phyloP scores from a whole-genome alignment of 345 rosid genomes.

The Lepidium aucheri region DNA sequence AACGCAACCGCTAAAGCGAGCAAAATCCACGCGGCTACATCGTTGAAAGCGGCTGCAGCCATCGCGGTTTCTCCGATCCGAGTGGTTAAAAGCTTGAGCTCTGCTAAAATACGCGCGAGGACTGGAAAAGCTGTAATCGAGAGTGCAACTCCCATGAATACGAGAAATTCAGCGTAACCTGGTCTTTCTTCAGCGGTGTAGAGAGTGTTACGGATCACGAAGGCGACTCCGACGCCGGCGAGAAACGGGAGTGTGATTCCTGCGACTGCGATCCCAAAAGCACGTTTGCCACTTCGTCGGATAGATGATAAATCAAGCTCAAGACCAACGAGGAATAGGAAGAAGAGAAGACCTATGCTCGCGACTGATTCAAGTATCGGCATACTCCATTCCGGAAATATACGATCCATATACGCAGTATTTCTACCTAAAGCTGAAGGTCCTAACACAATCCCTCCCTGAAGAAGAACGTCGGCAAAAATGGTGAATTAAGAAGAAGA shows the following conservation, averaged over 20 bases:
- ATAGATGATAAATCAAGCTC: constrained; percentile 65
- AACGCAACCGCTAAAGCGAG: constrained; percentile 79
- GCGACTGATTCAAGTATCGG: constrained; percentile 73
- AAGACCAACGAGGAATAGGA: constrained; percentile 84
- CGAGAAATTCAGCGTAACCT: constrained; percentile 53
- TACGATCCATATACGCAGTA: constrained; percentile 30
- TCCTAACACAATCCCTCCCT: constrained; percentile 87
- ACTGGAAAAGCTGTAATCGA: constrained; percentile 96
- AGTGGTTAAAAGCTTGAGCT: constrained; percentile 72
- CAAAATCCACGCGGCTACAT: constrained; percentile 79
- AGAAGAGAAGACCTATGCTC: constrained; percentile 76
- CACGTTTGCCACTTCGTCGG: constrained; percentile 56
- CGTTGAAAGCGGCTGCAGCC: constrained; percentile 93
- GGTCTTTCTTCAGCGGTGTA: constrained; percentile 38
- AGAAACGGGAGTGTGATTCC: constrained; percentile 72
- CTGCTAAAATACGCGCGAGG: constrained; percentile 85
- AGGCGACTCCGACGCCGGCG: constrained; percentile 56
- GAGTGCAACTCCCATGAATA: constrained; percentile 90
- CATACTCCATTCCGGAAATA: constrained; percentile 70
- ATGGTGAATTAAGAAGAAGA: neutral
- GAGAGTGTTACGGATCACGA: constrained; percentile 40
- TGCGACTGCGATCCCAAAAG: constrained; percentile 63
- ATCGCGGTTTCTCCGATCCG: constrained; percentile 66
- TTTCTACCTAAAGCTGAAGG: constrained; percentile 74
- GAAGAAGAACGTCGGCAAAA: neutral